Conservation (phyloP, 495 filamentous ascomycete species). For the Xylaria telfairii region DNA sequence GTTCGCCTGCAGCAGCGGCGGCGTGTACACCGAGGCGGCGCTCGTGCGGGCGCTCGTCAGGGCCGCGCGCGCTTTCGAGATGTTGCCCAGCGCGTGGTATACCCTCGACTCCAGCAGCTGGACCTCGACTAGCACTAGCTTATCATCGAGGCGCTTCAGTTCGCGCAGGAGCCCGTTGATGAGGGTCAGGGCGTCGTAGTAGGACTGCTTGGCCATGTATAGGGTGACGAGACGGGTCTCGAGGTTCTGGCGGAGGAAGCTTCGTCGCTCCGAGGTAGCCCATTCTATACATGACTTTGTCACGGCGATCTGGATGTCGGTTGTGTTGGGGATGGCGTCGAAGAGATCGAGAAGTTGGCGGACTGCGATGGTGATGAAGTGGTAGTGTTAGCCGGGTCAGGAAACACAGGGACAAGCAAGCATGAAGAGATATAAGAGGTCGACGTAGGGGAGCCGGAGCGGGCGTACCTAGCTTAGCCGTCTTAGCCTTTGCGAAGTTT, state of each 20-base stretch:
- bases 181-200: conserved; percentile 94
- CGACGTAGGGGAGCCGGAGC: not conserved
- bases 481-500: conserved; percentile 98
- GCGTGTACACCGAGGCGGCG: conserved; percentile 95
- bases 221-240: conserved; percentile 92
- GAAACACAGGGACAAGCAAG: not conserved
- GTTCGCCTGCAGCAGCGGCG: conserved; percentile 91
- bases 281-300: conserved; percentile 99
- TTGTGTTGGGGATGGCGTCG: conserved; percentile 87
- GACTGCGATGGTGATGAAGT: conserved; percentile 60
- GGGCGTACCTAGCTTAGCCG: conserved; percentile 88
- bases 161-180: conserved; percentile 95
- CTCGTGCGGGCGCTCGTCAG: conserved; percentile 93
- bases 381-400: not conserved
- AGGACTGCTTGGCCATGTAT: conserved; percentile 94
- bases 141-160: conserved; percentile 97
- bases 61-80: conserved; percentile 93
- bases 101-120: conserved; percentile 95
- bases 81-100: conserved; percentile 96
- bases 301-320: conserved; percentile 88
- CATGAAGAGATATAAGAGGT: not conserved
- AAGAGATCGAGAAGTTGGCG: conserved; percentile 97
- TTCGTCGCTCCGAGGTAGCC: conserved; percentile 89
- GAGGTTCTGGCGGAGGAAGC: conserved; percentile 96
- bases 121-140: conserved; percentile 97